Evolutionary conservation across 768 basidiomycete genomes (phyloP), one percentile per base, ranked within the genome.

Genomic region (Mycena amicta): DNA sequence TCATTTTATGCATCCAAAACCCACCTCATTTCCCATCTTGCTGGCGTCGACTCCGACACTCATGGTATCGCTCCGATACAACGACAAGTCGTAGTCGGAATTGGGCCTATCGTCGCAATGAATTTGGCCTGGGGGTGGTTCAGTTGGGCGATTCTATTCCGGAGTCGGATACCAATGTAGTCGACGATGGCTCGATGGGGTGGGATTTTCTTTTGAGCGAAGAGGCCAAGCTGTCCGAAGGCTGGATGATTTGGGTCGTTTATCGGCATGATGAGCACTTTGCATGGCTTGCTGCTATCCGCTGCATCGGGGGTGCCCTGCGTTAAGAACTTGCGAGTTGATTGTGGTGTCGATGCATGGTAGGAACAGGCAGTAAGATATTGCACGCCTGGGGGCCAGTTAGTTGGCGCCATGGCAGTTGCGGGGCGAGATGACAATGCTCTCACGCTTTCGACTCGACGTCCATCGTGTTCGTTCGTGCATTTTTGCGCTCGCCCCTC

Each of bases 61-160:
- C 39, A 82, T 67, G 6, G 83, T 84, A 52, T 80, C 76, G 20
- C 56, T 76, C 72, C 50, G 80, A 74, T 31, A 77, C n/a, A 96
- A 79, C 15, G 88, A 93, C 25, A 96, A 76, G 72, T 96, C 95
- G 68, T 96, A 96, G 71, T 95, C 88, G n/a, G 90, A 90, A 29
- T 80, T 73, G 25, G 77, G 78, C 52, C 90, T 83, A 40, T 84
- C 84, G 61, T 94, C 85, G 64, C 84, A 85, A 69, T 98, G 95
- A 20, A 95, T 80, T 69, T 95, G 84, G 25, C 94, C 93, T 81
- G 65, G 16, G 2, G 4, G 3, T 5, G 12, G 26, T 5, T 31
- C 11, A 6, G 2, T 43, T 23, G 41, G 6, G 54, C 23, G 5
- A 12, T 37, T 3, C 26, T 26, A 5, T 5, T 15, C 31, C 23